phyloP scores from a whole-genome alignment of 345 rosid species.

The Gossypium arboreum region DNA sequence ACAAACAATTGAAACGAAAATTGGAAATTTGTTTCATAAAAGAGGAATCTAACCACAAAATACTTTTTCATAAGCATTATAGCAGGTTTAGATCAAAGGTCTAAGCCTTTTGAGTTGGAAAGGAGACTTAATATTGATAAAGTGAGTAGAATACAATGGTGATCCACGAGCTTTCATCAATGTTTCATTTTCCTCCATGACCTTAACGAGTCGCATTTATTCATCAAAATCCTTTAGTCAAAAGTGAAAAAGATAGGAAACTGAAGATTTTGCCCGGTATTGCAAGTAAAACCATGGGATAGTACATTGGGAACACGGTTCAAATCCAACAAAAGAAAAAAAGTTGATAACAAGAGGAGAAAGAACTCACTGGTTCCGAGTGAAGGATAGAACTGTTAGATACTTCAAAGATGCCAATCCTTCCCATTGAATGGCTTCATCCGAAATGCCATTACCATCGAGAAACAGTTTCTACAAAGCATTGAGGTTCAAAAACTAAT shows the following conservation, averaged over 20 bases:
- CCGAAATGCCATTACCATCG: conserved; percentile 55
- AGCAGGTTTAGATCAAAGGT: neutral
- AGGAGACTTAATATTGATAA: neutral
- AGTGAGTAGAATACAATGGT: neutral
- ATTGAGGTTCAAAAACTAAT: conserved; percentile 8
- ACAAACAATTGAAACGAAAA: neutral
- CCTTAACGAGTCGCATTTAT: neutral
- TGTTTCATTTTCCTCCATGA: neutral
- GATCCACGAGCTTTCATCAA: neutral
- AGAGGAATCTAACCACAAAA: neutral
- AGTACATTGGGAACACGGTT: neutral
- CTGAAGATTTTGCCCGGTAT: too few relatives aligned
- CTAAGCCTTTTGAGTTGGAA: neutral
- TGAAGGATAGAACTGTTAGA: conserved; percentile 55
- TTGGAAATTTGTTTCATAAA: neutral
- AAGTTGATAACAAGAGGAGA: neutral
- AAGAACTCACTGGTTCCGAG: conserved; percentile 60
- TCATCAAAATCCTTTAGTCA: neutral
- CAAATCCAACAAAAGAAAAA: neutral
- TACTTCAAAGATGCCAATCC: conserved; percentile 53
- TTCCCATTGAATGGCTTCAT: conserved; percentile 73
- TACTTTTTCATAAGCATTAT: neutral
- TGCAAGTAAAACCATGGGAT: neutral
- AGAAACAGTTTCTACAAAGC: conserved; percentile 57
- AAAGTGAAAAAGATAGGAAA: neutral